Percentiles rank a stretch among this genome's conserved stretches.
Conservation (phyloP, 495 filamentous ascomycete species). For the Bacidia gigantensis region DNA sequence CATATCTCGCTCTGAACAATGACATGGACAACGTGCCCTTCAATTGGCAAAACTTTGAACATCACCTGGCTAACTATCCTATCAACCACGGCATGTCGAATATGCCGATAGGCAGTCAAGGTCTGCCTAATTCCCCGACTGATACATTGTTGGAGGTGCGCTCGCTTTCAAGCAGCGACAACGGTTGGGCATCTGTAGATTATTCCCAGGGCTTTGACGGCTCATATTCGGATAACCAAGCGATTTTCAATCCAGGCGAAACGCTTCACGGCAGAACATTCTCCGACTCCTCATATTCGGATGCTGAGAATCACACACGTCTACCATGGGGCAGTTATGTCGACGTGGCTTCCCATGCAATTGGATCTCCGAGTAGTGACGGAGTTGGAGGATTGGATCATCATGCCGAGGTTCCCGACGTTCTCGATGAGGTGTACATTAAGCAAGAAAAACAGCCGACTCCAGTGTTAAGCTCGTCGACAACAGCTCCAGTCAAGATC, state of each 20-base stretch:
- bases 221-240: slow-evolving; percentile 37
- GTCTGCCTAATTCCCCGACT: slow-evolving; percentile 52
- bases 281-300: slow-evolving; percentile 73
- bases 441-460: slow-evolving; percentile 15
- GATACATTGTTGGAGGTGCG: slow-evolving; percentile 72
- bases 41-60: slow-evolving; percentile 62
- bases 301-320: slow-evolving; percentile 28
- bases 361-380: slow-evolving; percentile 54
- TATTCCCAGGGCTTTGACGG: slow-evolving; percentile 38
- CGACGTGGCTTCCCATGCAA: slow-evolving; percentile 52
- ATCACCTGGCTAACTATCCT: slow-evolving; percentile 38
- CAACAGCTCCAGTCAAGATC: slow-evolving; percentile 36
- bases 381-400: slow-evolving; percentile 52
- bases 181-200: slow-evolving; percentile 69
- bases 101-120: slow-evolving; percentile 32
- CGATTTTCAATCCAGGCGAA: slow-evolving; percentile 77
- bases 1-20: slow-evolving; percentile 54
- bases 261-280: slow-evolving; percentile 71
- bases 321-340: slow-evolving; percentile 61
- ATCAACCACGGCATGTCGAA: slow-evolving; percentile 24
- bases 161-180: slow-evolving; percentile 71
- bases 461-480: slow-evolving; percentile 32
- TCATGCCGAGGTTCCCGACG: slow-evolving; percentile 29
- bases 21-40: slow-evolving; percentile 52
- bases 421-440: slow-evolving; percentile 31